These are phyloP conservation scores for Carpinus viminea DNA, from an alignment of 306 rosid species.

Conservation along the genomic window DNA sequence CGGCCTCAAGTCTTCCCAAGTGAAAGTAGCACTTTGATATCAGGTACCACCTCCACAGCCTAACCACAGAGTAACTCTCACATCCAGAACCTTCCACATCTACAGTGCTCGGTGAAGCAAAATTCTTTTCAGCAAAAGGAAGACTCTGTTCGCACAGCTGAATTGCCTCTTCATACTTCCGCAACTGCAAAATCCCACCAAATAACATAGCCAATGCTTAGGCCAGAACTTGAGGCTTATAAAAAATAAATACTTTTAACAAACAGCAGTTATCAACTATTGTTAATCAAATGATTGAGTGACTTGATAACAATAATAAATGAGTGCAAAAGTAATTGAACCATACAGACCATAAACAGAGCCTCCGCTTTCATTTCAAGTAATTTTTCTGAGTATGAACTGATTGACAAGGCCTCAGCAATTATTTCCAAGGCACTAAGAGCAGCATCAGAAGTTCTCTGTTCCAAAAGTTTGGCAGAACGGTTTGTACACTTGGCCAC, in stretches of 20 bases:
- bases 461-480: constrained; percentile 63
- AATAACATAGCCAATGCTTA: constrained; percentile 9
- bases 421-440: constrained; percentile 61
- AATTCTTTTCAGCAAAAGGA: constrained; percentile 72
- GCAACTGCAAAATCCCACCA: constrained; percentile 56
- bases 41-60: constrained; percentile 83
- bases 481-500: constrained; percentile 50
- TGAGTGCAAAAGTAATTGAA: constrained; percentile 19
- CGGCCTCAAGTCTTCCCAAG: constrained; percentile 83
- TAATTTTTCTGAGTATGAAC: constrained; percentile 78
- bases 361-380: constrained; percentile 93
- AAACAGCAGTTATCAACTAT: constrained; percentile 30
- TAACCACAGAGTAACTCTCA: constrained; percentile 40
- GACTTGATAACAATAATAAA: constrained; percentile 18
- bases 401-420: constrained; percentile 67
- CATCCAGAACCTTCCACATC: constrained; percentile 32
- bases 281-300: background rate
- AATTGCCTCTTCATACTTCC: constrained; percentile 73
- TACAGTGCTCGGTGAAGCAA: constrained; percentile 29
- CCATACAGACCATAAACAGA: constrained; percentile 57
- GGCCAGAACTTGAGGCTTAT: constrained; percentile 4
- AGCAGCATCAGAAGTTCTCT: constrained; percentile 66
- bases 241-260: background rate
- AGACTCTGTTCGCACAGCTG: constrained; percentile 74
- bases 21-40: constrained; percentile 82